Percentiles rank a stretch among this genome's conserved stretches.
Evolutionary conservation across 1,284 basidiomycete genomes (phyloP).

Genomic region (Neotropicomus parvogracilis): DNA sequence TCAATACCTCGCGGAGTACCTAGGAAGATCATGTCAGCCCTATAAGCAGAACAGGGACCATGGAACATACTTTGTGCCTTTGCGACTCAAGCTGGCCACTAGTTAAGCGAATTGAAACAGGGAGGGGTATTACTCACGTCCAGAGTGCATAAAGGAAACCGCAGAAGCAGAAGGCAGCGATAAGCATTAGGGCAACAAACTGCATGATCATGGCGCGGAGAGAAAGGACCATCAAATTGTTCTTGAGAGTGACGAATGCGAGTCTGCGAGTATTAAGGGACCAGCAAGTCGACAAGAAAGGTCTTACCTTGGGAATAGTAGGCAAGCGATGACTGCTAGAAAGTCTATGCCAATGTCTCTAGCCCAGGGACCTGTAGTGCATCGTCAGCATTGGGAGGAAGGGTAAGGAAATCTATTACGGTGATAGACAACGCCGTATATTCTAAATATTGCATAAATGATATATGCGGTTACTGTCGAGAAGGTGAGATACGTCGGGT

Average conservation of each 20-base stretch:
- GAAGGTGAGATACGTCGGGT: slow-evolving; percentile 16
- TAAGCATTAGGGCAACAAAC: slow-evolving; percentile 76
- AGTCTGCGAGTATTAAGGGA: slow-evolving; percentile 41
- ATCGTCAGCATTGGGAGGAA: slow-evolving; percentile 7
- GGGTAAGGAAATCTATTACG: slow-evolving; percentile 36
- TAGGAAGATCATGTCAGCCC: slow-evolving; percentile 5
- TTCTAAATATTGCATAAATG: slow-evolving; percentile 68
- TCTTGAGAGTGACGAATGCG: slow-evolving; percentile 83
- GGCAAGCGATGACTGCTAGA: slow-evolving; percentile 74
- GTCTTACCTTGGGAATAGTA: slow-evolving; percentile 79
- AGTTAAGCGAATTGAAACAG: slow-evolving; percentile 6
- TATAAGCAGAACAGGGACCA: not conserved
- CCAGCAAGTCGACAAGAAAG: not conserved
- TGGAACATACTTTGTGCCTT: slow-evolving; percentile 37
- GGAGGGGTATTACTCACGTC: slow-evolving; percentile 58
- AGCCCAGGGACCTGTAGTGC: slow-evolving; percentile 53
- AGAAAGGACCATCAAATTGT: slow-evolving; percentile 80
- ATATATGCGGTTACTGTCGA: slow-evolving; percentile 67
- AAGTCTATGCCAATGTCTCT: slow-evolving; percentile 65
- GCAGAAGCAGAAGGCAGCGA: slow-evolving; percentile 85
- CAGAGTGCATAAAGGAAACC: slow-evolving; percentile 91
- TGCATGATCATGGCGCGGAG: slow-evolving; percentile 79
- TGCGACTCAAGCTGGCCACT: slow-evolving; percentile 52
- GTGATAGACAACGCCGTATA: slow-evolving; percentile 64
- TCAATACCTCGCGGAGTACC: slow-evolving; percentile 41